These are phyloP conservation scores for Tylopilus vinaceipallidus DNA, from an alignment of 768 basidiomycete species.

Conservation along the genomic window DNA sequence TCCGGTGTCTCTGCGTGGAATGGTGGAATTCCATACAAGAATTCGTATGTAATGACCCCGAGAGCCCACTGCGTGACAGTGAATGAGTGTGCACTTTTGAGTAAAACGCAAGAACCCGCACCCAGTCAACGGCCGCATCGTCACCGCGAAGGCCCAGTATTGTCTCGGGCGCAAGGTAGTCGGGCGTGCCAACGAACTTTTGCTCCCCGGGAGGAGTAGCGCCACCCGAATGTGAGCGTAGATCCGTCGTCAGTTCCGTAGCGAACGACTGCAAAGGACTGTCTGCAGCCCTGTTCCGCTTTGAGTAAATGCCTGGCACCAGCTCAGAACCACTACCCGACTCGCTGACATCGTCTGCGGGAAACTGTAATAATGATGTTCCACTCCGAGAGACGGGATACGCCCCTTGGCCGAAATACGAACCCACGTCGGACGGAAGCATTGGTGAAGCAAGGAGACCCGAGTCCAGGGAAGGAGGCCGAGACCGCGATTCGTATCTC, in stretches of 20 bases:
- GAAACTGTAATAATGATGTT: conserved; percentile 63
- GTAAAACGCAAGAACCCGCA: conserved; percentile 38
- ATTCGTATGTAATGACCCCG: conserved; percentile 97
- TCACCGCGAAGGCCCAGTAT: conserved; percentile 95
- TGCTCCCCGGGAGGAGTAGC: conserved; percentile 80
- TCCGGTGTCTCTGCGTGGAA: conserved; percentile 98
- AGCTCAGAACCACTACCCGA: conserved; percentile 84
- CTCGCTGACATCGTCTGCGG: conserved; percentile 82
- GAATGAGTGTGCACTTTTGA: conserved; percentile 9
- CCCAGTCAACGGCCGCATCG: conserved; percentile 97
- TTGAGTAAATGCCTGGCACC: conserved; percentile 51
- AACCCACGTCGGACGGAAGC: conserved; percentile 66
- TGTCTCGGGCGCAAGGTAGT: conserved; percentile 94
- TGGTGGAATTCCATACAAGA: conserved; percentile 93
- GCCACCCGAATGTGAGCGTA: conserved; percentile 64
- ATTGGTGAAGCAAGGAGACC: conserved; percentile 78
- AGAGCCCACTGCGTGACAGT: conserved; percentile 81
- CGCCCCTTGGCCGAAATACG: conserved; percentile 77
- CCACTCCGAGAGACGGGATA: conserved; percentile 56
- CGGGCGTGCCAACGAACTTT: conserved; percentile 96
- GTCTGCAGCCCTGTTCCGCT: conserved; percentile 54
- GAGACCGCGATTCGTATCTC: conserved; percentile 64
- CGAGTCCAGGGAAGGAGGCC: conserved; percentile 80
- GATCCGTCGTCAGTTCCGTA: conserved; percentile 77
- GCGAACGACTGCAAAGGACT: conserved; percentile 88